Conservation (phyloP, 768 basidiomycete genomes). For the Agaricus sinodeliciosus region DNA sequence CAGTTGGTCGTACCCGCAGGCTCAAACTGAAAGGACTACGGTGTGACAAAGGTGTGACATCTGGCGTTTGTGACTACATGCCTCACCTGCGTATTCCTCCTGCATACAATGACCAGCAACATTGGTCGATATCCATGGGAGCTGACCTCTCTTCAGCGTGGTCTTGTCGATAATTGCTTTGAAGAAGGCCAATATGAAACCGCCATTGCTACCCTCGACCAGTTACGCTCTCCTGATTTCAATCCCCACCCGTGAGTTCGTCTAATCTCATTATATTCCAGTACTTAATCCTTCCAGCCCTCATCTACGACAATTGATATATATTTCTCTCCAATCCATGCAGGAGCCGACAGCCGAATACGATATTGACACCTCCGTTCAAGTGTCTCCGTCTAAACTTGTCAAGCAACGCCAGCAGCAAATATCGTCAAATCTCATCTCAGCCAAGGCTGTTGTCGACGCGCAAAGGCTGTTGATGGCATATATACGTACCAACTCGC, state of each 20-base stretch:
- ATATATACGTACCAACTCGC: conserved; percentile 49
- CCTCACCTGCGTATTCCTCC: no score
- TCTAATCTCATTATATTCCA: background rate
- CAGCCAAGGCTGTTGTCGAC: conserved; percentile 38
- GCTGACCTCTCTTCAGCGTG: conserved; percentile 13
- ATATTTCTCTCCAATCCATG: conserved; percentile 61
- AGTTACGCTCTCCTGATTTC: conserved; percentile 50
- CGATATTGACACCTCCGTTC: conserved; percentile 19
- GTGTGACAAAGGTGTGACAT: background rate
- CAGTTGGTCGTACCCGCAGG: no score
- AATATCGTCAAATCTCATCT: conserved; percentile 30
- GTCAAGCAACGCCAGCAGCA: conserved; percentile 30
- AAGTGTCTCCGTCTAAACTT: conserved; percentile 45
- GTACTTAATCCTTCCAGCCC: conserved; percentile 30
- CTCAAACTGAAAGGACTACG: background rate
- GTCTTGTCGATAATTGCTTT: conserved; percentile 61
- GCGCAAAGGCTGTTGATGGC: conserved; percentile 51
- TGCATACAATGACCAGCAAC: background rate
- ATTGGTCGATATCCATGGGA: conserved; percentile 4
- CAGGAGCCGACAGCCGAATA: conserved; percentile 16
- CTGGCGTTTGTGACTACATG: background rate
- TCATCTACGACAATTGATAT: conserved; percentile 63
- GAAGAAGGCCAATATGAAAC: conserved; percentile 75
- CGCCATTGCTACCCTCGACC: conserved; percentile 56
- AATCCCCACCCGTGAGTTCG: conserved; percentile 51